phyloP scores from a whole-genome alignment of 2,329 filamentous ascomycete genomes.

The Clonostachys solani region DNA sequence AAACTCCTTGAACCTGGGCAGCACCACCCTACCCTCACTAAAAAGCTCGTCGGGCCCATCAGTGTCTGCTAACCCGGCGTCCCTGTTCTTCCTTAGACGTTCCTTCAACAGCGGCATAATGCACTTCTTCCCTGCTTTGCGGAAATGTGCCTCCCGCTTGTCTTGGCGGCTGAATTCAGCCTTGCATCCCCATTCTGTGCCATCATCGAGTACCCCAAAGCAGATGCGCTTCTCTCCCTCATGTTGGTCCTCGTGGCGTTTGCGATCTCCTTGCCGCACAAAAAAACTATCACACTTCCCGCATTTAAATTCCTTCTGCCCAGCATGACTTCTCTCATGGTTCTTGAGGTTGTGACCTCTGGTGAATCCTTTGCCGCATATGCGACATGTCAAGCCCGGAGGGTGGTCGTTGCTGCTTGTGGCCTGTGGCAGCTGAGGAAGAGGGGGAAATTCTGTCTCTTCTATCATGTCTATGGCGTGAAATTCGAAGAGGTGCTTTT shows the following conservation, averaged over 20 bases:
- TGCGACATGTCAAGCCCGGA: background rate
- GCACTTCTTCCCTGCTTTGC: background rate
- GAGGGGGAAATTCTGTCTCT: background rate
- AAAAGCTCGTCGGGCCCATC: background rate
- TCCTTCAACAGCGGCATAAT: background rate
- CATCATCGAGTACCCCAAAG: conserved; percentile 4
- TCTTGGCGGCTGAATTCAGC: background rate
- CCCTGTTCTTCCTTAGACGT: background rate
- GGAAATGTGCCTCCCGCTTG: background rate
- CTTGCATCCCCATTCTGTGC: background rate
- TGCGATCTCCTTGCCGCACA: background rate
- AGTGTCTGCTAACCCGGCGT: background rate
- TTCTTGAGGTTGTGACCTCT: background rate
- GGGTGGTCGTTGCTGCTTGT: background rate
- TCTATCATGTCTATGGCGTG: background rate
- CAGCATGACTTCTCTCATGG: background rate
- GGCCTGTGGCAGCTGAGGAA: background rate
- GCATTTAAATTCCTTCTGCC: background rate
- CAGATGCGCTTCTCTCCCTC: conserved; percentile 13
- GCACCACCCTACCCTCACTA: background rate
- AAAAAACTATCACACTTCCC: background rate
- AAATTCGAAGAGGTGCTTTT: conserved; percentile 13
- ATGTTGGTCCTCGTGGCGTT: conserved; percentile 16
- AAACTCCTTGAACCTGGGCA: background rate
- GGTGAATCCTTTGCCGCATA: background rate